Base-by-base conservation (phyloP, 2,329 filamentous ascomycete species). In the Botrytis squamosa region DNA sequence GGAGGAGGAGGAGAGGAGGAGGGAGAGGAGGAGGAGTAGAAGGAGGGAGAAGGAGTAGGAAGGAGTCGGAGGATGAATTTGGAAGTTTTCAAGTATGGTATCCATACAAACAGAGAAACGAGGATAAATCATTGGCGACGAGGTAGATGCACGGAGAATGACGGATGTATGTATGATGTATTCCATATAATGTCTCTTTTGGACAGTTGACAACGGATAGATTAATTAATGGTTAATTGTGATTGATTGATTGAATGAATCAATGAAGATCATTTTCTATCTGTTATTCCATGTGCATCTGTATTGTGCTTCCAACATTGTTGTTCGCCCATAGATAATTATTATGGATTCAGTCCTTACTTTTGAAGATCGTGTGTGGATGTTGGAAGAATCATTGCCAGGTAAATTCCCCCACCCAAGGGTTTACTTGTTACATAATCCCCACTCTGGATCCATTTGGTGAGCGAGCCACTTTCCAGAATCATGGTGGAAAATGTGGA, bases 381-480 rank as follows among this genome's bases (percentile, higher is more conserved):
- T 57, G 25, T 57, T 8, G n/a, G n/a, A 44, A 20, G 40, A 42
- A 42, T 18, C 14, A 33, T 33, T 33, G 33, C 40, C 10, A 16
- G 3, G 12, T 42, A 33, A 20, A n/a, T 8, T 29, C 38, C 22
- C 38, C 62, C 38, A 64, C 62, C 40, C n/a, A 65, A 65, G 42
- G 25, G 29, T 33, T 44, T 14, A 29, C 22, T 67, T 67, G 46
- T 55, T 67, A 38, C 44, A 67, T 67, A 67, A 55, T 55, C 44
- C 10, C 65, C 22, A 67, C 65, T 52, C 36, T 42, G 55, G 9
- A 68, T 8, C 36, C 65, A 68, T 57, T 57, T 18, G 49, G 49
- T 57, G 49, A 68, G 49, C 49, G 38, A 68, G 49, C 49, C 52
- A 69, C 66, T 69, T 69, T 67, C 66, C 49, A 69, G 66, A 69